A percentile compares a stretch with the other conserved stretches of the same genome.
Conservation (phyloP, 78 protist species). For the Chrysochromulina parva region DNA sequence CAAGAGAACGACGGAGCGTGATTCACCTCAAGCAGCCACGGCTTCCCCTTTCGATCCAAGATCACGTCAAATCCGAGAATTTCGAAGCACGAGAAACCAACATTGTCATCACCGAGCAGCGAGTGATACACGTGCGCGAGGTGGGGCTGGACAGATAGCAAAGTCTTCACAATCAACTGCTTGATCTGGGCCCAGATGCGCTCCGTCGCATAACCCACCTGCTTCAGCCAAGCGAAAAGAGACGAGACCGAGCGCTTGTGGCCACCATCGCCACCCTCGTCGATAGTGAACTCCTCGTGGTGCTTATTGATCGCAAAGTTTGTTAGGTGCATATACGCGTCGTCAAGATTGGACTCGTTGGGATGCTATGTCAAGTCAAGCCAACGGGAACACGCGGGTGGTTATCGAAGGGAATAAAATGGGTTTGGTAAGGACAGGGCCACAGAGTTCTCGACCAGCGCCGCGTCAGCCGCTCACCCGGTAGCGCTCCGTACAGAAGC, state of each 20-base stretch:
- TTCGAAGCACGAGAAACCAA: constrained; percentile 36
- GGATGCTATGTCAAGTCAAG: not conserved
- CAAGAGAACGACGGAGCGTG: not conserved
- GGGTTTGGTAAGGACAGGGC: too few species aligned
- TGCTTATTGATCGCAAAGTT: constrained; percentile 60
- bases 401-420: too few species aligned
- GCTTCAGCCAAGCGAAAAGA: not conserved
- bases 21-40: constrained; percentile 57
- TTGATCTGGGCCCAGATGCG: constrained; percentile 34
- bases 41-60: constrained; percentile 21
- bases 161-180: not conserved
- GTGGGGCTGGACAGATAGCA: not conserved
- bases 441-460: too few species aligned
- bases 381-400: too few species aligned
- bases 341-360: not conserved
- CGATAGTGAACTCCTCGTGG: not conserved
- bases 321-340: constrained; percentile 61
- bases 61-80: constrained; percentile 63
- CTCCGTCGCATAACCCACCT: constrained; percentile 14
- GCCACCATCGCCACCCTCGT: constrained; percentile 27
- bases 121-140: not conserved
- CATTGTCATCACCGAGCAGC: not conserved
- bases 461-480: not conserved
- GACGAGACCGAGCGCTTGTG: constrained; percentile 40
- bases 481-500: not conserved